Conservation (phyloP, 2,329 filamentous ascomycete species). For the Aciculosporium take region DNA sequence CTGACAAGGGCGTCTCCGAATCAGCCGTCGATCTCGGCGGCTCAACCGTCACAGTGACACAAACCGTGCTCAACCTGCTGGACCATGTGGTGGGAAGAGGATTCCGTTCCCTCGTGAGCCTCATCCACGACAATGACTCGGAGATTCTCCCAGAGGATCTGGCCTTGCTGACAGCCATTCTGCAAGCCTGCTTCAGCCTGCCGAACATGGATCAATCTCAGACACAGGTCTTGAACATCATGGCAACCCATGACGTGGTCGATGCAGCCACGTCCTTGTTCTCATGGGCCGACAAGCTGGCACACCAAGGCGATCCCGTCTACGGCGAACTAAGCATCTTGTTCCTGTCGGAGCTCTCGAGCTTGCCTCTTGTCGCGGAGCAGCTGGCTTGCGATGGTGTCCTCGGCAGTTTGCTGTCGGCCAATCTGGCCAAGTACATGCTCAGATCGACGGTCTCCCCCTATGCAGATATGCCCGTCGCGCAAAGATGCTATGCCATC, state of each 20-base stretch:
- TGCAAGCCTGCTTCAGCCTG: constrained; percentile 71
- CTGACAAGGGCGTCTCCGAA: constrained; percentile 16
- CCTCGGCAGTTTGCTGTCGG: constrained; percentile 63
- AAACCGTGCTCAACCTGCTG: constrained; percentile 64
- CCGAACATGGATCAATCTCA: constrained; percentile 61
- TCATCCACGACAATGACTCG: constrained; percentile 63
- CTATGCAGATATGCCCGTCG: constrained; percentile 55
- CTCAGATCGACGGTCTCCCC: constrained; percentile 59
- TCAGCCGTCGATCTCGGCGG: constrained; percentile 20
- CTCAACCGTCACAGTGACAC: constrained; percentile 31
- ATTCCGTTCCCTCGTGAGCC: constrained; percentile 65
- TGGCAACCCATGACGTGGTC: constrained; percentile 57
- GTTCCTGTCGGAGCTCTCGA: constrained; percentile 78
- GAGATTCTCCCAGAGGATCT: constrained; percentile 60
- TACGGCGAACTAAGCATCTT: constrained; percentile 87
- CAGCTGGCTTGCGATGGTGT: constrained; percentile 80
- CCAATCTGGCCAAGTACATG: constrained; percentile 66
- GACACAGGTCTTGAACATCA: constrained; percentile 54
- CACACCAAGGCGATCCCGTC: constrained; percentile 65
- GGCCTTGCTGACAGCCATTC: constrained; percentile 70
- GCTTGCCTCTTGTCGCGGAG: constrained; percentile 67
- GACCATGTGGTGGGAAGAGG: constrained; percentile 66
- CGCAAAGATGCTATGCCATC: constrained; percentile 68
- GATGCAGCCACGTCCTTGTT: constrained; percentile 78
- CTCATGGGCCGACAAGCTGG: constrained; percentile 81